Conservation (phyloP, 495 filamentous ascomycete genomes). For the Aspergillus asperescens region DNA sequence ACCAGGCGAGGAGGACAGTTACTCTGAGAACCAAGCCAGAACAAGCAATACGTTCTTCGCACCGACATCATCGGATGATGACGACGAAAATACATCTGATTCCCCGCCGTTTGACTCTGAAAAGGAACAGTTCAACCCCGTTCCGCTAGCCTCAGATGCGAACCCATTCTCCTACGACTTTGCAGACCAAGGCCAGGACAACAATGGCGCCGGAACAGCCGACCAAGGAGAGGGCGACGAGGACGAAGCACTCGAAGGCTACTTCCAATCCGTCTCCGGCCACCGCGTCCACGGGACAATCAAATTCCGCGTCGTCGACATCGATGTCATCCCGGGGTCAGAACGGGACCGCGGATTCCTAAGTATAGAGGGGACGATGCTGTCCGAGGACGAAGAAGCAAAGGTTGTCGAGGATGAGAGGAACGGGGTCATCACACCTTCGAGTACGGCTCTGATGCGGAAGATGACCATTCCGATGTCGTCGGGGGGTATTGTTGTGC, state of each 20-base stretch:
- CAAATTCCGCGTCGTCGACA: conserved; percentile 56
- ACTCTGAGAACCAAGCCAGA: background rate
- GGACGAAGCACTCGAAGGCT: conserved; percentile 35
- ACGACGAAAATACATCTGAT: conserved; percentile 26
- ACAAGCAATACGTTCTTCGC: background rate
- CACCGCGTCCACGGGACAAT: conserved; percentile 56
- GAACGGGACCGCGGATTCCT: conserved; percentile 57
- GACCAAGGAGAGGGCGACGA: conserved; percentile 32
- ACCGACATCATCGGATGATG: conserved; percentile 19
- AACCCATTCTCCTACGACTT: conserved; percentile 23
- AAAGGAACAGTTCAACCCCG: conserved; percentile 42
- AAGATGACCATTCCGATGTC: background rate
- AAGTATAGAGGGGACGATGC: conserved; percentile 66
- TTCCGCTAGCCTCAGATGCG: conserved; percentile 30
- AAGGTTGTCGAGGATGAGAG: conserved; percentile 36
- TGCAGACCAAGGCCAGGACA: conserved; percentile 17
- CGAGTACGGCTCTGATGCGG: background rate
- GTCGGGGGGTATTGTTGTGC: conserved; percentile 17
- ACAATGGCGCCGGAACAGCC: conserved; percentile 18
- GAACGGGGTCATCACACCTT: conserved; percentile 21
- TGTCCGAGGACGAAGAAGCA: conserved; percentile 44
- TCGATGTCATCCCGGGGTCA: conserved; percentile 54
- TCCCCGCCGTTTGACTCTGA: conserved; percentile 32
- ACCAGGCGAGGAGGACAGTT: conserved; percentile 35
- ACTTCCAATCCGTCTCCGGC: conserved; percentile 59